phyloP scores from a whole-genome alignment of 805 yeast species.

The Ogataea philodendri region DNA sequence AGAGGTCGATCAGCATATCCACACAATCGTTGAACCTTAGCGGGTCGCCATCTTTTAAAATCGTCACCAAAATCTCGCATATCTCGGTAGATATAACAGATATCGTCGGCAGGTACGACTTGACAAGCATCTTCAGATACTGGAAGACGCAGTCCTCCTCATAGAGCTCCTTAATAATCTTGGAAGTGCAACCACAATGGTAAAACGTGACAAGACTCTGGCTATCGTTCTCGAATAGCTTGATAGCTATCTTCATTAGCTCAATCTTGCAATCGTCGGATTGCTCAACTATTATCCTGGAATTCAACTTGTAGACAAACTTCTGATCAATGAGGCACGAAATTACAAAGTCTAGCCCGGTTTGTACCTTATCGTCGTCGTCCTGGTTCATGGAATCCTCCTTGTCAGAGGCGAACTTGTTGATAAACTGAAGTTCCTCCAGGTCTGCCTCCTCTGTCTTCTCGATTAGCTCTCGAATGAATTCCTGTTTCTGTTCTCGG shows the following conservation, averaged over 20 bases:
- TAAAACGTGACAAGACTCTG: slow-evolving; percentile 18
- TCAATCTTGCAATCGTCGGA: slow-evolving; percentile 17
- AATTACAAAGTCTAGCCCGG: slow-evolving; percentile 12
- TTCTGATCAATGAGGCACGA: slow-evolving; percentile 12
- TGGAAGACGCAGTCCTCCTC: slow-evolving; percentile 13
- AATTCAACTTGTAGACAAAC: slow-evolving; percentile 12
- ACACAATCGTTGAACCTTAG: slow-evolving; percentile 8
- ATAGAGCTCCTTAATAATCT: slow-evolving; percentile 6
- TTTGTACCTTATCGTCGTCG: slow-evolving; percentile 4
- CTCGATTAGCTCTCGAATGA: slow-evolving; percentile 10
- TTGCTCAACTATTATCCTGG: slow-evolving; percentile 10
- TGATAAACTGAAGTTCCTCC: slow-evolving; percentile 15
- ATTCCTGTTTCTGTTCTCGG: slow-evolving; percentile 13
- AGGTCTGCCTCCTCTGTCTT: slow-evolving; percentile 10
- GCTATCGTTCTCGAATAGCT: slow-evolving; percentile 13
- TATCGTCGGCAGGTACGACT: slow-evolving; percentile 10
- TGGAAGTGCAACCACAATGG: slow-evolving; percentile 19
- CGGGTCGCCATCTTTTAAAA: slow-evolving; percentile 14
- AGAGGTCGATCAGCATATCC: slow-evolving; percentile 15
- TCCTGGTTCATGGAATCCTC: slow-evolving; percentile 8
- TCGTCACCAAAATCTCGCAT: slow-evolving; percentile 8
- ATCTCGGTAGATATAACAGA: slow-evolving; percentile 13
- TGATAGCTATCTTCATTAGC: slow-evolving; percentile 16
- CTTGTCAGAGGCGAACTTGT: slow-evolving; percentile 14
- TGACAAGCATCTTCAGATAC: slow-evolving; percentile 11